Base-by-base conservation (phyloP, 345 rosid genomes). In the Salix suchowensis region DNA sequence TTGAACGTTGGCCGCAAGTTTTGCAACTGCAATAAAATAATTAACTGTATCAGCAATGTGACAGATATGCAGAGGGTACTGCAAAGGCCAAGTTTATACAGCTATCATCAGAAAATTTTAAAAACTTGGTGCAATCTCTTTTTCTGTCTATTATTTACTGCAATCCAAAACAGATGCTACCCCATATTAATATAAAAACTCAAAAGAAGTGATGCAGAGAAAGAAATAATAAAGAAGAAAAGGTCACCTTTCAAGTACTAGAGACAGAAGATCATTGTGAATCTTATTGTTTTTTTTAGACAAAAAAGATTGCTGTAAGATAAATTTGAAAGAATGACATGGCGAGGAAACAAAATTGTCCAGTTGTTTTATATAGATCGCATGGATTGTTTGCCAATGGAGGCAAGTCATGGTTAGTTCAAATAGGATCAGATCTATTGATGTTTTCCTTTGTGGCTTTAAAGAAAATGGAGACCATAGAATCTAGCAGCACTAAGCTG, bases 1-100 rank as follows among this genome's bases (percentile, higher is more conserved):
- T 84, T 12, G 75, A 82, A 6, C 80, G 78, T 82, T 85, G 93
- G 55, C 93, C 89, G 72, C 99, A 94, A 32, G 89, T 78, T 85
- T 85, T 82, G 86, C 99, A 96, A 67, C 98, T 96, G 97, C 92
- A 90, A 75, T 64, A 48, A 76, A 37, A 37, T 11, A 76, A 72
- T 54, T 26, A 71, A 74, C 65, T 28, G 48, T 12, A 78, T 76
- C 67, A 76, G 75, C 30, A 42, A 48, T 23, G 39, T 3, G 54
- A 34, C 37, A 73, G 67, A 40, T 26, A 75, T 6, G 66, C 24
- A 32, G 24, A 24, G 14, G 26, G 24, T 15, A 68, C 23, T 24
- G 36, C 30, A 24, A 24, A 55, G 40, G 34, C n/a, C 8, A 12
- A 19, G 36, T 68, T 16, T 10, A 52, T 36, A 58, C 68, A 15